These are phyloP conservation scores for Rhamnella rubrinervis DNA, from an alignment of 331 rosid genomes.

Conservation along the genomic window DNA sequence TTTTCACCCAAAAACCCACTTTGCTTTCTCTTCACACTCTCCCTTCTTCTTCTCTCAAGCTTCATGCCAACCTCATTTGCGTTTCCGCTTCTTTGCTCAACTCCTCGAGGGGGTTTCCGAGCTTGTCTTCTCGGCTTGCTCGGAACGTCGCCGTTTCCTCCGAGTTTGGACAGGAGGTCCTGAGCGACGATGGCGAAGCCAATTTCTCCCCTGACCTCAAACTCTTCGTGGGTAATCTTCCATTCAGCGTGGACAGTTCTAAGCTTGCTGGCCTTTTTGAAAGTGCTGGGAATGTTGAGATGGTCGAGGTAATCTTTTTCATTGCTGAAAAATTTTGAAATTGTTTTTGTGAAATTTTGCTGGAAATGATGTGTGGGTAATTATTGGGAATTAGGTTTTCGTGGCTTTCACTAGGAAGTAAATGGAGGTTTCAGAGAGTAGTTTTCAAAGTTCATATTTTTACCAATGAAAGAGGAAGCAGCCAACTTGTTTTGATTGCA, in stretches of 20 bases:
- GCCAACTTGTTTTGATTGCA: slow-evolving; percentile 3
- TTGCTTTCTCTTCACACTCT: slow-evolving; percentile 24
- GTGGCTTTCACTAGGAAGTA: not conserved
- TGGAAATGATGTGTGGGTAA: not conserved
- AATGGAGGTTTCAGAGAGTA: not conserved
- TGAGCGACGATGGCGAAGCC: slow-evolving; percentile 28
- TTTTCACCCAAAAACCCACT: slow-evolving; percentile 34
- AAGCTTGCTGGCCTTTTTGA: slow-evolving; percentile 81
- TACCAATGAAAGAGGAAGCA: not conserved
- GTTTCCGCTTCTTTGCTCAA: slow-evolving; percentile 43
- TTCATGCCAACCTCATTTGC: slow-evolving; percentile 39
- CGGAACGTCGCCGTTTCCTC: slow-evolving; percentile 60
- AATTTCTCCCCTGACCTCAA: slow-evolving; percentile 55
- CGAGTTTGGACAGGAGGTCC: slow-evolving; percentile 54
- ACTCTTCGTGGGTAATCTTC: slow-evolving; percentile 86
- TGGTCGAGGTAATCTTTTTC: slow-evolving; percentile 65
- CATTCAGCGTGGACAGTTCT: slow-evolving; percentile 76
- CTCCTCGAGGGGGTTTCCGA: slow-evolving; percentile 16
- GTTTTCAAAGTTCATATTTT: not conserved
- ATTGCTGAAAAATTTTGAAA: not conserved
- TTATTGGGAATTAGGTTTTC: not conserved
- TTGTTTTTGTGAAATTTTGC: not conserved
- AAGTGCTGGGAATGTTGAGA: slow-evolving; percentile 67
- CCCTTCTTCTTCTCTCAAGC: slow-evolving; percentile 27
- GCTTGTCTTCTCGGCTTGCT: slow-evolving; percentile 43